Percentiles rank a stretch among this genome's conserved stretches.
phyloP scores from a whole-genome alignment of 495 filamentous ascomycete species.

The Neurospora sp. region DNA sequence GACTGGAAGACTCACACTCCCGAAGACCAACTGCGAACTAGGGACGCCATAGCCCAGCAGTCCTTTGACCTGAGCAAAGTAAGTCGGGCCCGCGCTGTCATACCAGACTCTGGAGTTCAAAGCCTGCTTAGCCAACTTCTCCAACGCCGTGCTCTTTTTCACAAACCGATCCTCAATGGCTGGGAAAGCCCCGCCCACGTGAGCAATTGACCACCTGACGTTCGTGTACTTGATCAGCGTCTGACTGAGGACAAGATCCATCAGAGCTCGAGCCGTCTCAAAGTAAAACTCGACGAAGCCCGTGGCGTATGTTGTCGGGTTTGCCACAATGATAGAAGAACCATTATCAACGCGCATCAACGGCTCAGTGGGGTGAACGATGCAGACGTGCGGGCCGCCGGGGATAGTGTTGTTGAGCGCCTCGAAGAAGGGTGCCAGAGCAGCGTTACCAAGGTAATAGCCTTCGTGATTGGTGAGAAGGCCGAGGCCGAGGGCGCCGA shows the following conservation, averaged over 20 bases:
- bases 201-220: neutral
- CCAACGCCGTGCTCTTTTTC: neutral
- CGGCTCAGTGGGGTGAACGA: neutral
- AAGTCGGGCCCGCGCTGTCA: conserved; percentile 3
- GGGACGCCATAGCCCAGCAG: conserved; percentile 1
- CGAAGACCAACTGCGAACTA: conserved; percentile 1
- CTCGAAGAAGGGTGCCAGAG: conserved; percentile 1
- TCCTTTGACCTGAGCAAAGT: conserved; percentile 3
- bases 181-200: neutral
- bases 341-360: neutral
- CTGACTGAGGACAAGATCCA: conserved; percentile 1
- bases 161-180: neutral
- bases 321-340: neutral
- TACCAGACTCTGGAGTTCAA: conserved; percentile 4
- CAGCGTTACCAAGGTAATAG: conserved; percentile 1
- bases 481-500: neutral
- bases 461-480: conserved; percentile 5
- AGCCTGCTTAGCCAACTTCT: neutral
- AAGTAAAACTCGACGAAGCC: conserved; percentile 2
- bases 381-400: neutral
- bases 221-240: conserved; percentile 5
- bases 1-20: neutral
- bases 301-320: neutral
- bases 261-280: conserved; percentile 3
- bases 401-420: neutral